These are phyloP conservation scores for Selaginella moellendorffii DNA, from an alignment of 75 land plant genomes.

Conservation along the genomic window DNA sequence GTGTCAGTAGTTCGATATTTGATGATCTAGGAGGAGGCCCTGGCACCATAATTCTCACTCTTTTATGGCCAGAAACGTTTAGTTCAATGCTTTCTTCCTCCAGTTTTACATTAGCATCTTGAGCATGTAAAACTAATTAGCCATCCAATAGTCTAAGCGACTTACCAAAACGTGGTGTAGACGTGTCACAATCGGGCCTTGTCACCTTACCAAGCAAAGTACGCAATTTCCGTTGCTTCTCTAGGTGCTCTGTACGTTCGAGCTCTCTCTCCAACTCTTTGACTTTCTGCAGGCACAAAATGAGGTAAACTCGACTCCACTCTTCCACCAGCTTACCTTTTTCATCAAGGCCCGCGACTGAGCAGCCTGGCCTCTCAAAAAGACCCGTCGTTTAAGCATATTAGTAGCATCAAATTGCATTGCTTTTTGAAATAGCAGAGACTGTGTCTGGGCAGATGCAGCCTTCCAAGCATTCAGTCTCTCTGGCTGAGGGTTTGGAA, in stretches of 20 bases:
- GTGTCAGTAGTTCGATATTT: no score
- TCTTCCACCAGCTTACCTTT: not conserved
- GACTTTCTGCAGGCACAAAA: not conserved
- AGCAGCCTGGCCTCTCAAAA: not conserved
- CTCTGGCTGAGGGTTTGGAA: not conserved
- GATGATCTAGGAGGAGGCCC: no score
- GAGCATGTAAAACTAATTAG: no score
- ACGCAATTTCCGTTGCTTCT: not conserved
- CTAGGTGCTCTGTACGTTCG: not conserved
- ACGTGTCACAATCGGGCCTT: no score
- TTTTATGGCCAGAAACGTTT: no score
- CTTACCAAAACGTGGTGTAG: no score
- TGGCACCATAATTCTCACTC: no score
- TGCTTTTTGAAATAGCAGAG: not conserved
- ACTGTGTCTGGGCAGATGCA: not conserved
- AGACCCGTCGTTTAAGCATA: not conserved
- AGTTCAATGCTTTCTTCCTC: no score
- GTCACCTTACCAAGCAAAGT: not conserved
- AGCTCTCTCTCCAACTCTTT: not conserved
- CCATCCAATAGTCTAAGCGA: no score
- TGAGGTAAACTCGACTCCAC: not conserved
- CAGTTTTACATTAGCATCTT: no score
- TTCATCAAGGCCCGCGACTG: not conserved
- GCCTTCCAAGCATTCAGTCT: not conserved
- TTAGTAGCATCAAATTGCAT: not conserved